Conservation (phyloP, 805 yeast species). For the Maudiozyma bulderi region DNA sequence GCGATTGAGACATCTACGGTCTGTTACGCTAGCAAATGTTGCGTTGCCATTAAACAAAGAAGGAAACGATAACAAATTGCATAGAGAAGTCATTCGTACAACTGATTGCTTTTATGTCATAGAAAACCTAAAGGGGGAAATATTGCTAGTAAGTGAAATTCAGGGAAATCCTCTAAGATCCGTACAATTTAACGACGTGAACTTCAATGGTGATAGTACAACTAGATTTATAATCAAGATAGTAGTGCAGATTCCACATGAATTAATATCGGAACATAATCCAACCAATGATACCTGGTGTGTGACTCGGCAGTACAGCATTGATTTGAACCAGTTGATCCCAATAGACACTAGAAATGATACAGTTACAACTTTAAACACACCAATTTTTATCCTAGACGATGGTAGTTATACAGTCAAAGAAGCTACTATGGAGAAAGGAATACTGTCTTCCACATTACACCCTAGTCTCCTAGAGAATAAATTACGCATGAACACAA, state of each 20-base stretch:
- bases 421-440: not conserved
- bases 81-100: slow-evolving; percentile 2
- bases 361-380: slow-evolving; percentile 7
- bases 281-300: not conserved
- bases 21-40: slow-evolving; percentile 16
- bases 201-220: slow-evolving; percentile 9
- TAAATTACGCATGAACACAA: not conserved
- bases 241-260: slow-evolving; percentile 14
- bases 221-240: slow-evolving; percentile 13
- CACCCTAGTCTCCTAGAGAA: not conserved
- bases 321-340: slow-evolving; percentile 15
- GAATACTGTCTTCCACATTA: not conserved
- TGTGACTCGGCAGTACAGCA: slow-evolving; percentile 4
- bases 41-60: slow-evolving; percentile 4
- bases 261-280: not conserved
- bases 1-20: slow-evolving; percentile 22
- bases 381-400: slow-evolving; percentile 17
- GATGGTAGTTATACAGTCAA: slow-evolving; percentile 18
- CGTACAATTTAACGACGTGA: slow-evolving; percentile 21
- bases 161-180: slow-evolving; percentile 12
- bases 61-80: not conserved
- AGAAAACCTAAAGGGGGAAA: slow-evolving; percentile 13
- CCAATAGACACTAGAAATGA: slow-evolving; percentile 7
- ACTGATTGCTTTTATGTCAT: slow-evolving; percentile 18
- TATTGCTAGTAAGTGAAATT: slow-evolving; percentile 22